Evolutionary conservation across 768 basidiomycete genomes (phyloP).

Genomic region (Dioszegia crocea): DNA sequence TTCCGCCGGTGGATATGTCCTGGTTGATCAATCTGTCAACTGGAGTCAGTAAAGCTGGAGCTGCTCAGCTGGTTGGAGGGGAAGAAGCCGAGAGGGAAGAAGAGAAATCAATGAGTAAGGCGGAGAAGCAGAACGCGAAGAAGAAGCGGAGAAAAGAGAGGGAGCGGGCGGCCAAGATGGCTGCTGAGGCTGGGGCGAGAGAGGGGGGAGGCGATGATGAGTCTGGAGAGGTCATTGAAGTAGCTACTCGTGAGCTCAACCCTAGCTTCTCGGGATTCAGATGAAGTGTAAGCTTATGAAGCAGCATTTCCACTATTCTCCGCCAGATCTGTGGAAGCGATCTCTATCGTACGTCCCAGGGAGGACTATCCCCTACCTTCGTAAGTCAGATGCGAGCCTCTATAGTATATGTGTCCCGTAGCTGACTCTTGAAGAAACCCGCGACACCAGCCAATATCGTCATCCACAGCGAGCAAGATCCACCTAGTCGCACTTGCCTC

Average conservation of each 20-base stretch:
- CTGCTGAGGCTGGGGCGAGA: not conserved
- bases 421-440: not conserved
- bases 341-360: not conserved
- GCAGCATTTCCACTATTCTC: not conserved
- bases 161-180: slow-evolving; percentile 7
- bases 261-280: not conserved
- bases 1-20: not conserved
- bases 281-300: not conserved
- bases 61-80: not conserved
- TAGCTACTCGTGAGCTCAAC: too few species aligned
- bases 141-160: slow-evolving; percentile 25
- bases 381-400: slow-evolving; percentile 2
- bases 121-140: slow-evolving; percentile 32
- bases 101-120: slow-evolving; percentile 19
- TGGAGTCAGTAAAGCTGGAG: not conserved
- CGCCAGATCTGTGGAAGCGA: not conserved
- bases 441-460: not conserved
- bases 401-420: not conserved
- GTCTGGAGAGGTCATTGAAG: not conserved
- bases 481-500: not conserved
- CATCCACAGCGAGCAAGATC: not conserved
- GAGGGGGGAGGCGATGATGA: not conserved
- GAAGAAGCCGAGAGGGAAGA: not conserved
- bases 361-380: slow-evolving; percentile 10
- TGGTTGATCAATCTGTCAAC: not conserved